Evolutionary conservation across 495 filamentous ascomycete species (phyloP).

Genomic region (Aspergillus sclerotiicarbonarius): DNA sequence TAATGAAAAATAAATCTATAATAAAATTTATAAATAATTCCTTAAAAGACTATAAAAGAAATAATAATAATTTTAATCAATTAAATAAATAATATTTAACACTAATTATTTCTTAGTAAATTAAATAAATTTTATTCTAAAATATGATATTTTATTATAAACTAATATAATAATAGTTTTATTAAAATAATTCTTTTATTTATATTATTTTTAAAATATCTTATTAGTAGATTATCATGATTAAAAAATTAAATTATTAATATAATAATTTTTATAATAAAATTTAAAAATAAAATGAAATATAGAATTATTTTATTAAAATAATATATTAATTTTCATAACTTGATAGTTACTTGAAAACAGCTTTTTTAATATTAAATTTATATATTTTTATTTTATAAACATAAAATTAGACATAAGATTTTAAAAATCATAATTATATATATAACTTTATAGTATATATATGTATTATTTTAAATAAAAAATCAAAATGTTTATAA

Average conservation of each 20-base stretch:
- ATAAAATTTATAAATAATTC: neutral
- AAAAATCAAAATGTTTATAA: neutral
- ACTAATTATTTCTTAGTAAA: neutral
- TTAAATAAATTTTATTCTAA: neutral
- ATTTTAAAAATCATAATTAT: neutral
- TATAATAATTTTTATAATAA: neutral
- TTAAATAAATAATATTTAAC: neutral
- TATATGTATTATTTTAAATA: neutral
- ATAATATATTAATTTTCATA: neutral
- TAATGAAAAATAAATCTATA: too few species aligned
- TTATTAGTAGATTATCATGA: neutral
- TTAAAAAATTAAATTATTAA: neutral
- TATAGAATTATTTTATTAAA: neutral
- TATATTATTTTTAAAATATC: neutral
- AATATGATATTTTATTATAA: neutral
- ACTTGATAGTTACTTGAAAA: too few species aligned
- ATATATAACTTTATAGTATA: neutral
- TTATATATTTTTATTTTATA: too few species aligned
- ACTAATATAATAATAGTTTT: neutral
- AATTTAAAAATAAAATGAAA: neutral
- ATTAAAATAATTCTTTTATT: neutral
- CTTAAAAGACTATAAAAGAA: neutral
- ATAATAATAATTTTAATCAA: neutral
- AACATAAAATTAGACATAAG: too few species aligned
- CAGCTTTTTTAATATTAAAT: too few species aligned